These are phyloP conservation scores for Ogataea ganodermae DNA, from an alignment of 805 yeast species.

Conservation along the genomic window DNA sequence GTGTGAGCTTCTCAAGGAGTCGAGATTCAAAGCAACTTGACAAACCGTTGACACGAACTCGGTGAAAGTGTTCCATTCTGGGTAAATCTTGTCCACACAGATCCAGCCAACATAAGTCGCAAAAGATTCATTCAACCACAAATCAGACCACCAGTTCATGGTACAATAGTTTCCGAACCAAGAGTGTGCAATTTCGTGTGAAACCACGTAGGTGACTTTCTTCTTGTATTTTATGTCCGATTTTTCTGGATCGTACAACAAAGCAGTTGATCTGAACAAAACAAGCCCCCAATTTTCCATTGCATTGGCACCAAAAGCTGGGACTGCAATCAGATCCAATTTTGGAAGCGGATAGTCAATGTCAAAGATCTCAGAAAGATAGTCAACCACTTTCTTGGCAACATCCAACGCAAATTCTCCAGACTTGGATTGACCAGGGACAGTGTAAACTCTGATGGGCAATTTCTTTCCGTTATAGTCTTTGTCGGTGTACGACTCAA, in stretches of 20 bases:
- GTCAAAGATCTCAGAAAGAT: conserved; percentile 49
- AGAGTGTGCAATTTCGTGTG: conserved; percentile 87
- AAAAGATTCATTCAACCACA: conserved; percentile 89
- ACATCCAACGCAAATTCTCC: conserved; percentile 50
- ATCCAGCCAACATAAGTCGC: conserved; percentile 84
- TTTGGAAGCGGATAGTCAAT: conserved; percentile 76
- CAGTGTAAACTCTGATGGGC: conserved; percentile 54
- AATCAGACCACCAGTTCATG: conserved; percentile 93
- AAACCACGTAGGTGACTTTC: conserved; percentile 79
- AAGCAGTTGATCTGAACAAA: conserved; percentile 61
- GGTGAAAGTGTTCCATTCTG: conserved; percentile 79
- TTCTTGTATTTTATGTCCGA: conserved; percentile 57
- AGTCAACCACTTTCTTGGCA: conserved; percentile 53
- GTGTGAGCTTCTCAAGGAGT: conserved; percentile 65
- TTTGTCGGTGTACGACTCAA: conserved; percentile 46
- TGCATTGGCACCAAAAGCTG: conserved; percentile 79
- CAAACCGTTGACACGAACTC: conserved; percentile 53
- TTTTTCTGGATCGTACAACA: conserved; percentile 48
- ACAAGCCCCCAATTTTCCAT: conserved; percentile 92
- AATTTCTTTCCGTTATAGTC: conserved; percentile 43
- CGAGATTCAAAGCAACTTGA: conserved; percentile 54
- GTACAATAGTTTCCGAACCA: conserved; percentile 91
- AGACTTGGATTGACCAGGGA: conserved; percentile 48
- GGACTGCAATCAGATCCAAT: conserved; percentile 77
- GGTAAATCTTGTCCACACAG: conserved; percentile 68